Evolutionary conservation across 177 flowering plant genomes (phyloP).

Genomic region (Vitis hybrid): DNA sequence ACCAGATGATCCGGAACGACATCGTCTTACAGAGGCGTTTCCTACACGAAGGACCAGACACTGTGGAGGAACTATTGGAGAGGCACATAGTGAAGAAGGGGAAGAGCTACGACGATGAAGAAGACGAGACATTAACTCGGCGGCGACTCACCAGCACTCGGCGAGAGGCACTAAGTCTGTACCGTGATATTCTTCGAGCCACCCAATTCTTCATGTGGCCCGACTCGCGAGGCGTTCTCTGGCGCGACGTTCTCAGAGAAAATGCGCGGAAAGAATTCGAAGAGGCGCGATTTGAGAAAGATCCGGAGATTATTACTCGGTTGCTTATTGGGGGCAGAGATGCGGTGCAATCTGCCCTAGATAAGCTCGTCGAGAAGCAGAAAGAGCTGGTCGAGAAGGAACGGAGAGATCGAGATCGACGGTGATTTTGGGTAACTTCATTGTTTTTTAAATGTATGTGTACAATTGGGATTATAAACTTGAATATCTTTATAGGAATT

Average conservation of each 20-base stretch:
- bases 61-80: constrained; percentile 73
- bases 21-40: constrained; percentile 12
- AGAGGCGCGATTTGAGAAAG: constrained; percentile 70
- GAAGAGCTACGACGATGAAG: constrained; percentile 37
- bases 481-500: too few relatives aligned
- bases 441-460: neutral
- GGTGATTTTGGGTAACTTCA: constrained; percentile 7
- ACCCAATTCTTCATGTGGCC: constrained; percentile 76
- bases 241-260: constrained; percentile 73
- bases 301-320: constrained; percentile 67
- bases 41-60: constrained; percentile 77
- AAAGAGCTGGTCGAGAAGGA: constrained; percentile 49
- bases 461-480: neutral
- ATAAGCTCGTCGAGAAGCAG: constrained; percentile 77
- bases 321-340: constrained; percentile 72
- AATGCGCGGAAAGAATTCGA: constrained; percentile 81
- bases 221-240: constrained; percentile 55
- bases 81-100: constrained; percentile 52
- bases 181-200: constrained; percentile 71
- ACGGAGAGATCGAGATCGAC: constrained; percentile 19
- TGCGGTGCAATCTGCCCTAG: constrained; percentile 67
- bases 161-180: constrained; percentile 69
- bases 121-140: constrained; percentile 40
- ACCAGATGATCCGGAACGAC: neutral
- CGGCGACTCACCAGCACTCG: constrained; percentile 72